These are phyloP conservation scores for Trichomonas vaginalis DNA, from an alignment of 208 protist species.

Conservation along the genomic window DNA sequence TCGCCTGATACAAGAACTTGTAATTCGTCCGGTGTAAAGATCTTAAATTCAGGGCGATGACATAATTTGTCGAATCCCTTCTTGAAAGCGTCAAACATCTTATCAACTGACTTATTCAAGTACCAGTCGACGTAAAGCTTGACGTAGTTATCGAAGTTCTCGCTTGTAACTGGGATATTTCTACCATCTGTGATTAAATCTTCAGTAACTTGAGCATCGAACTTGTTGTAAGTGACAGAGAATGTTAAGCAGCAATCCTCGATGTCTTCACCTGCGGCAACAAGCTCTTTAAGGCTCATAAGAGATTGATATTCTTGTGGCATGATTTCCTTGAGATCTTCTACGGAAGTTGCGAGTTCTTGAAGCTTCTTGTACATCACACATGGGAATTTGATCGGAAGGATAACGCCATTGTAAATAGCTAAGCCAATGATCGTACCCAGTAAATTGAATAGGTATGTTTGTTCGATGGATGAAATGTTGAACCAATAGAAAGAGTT, in stretches of 20 bases:
- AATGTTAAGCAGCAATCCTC: neutral
- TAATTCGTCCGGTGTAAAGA: neutral
- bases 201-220: neutral
- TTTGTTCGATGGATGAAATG: constrained; percentile 30
- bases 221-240: constrained; percentile 21
- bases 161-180: constrained; percentile 26
- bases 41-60: neutral
- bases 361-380: constrained; percentile 28
- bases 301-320: constrained; percentile 18
- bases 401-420: constrained; percentile 74
- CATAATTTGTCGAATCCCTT: neutral
- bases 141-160: constrained; percentile 36
- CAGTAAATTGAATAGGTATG: constrained; percentile 4
- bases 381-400: constrained; percentile 65
- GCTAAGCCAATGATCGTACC: constrained; percentile 58
- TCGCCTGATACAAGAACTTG: neutral
- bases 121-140: neutral
- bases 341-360: neutral
- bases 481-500: constrained; percentile 55
- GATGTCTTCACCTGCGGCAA: neutral
- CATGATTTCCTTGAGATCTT: constrained; percentile 24
- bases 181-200: constrained; percentile 23
- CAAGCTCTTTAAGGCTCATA: neutral
- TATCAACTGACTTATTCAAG: neutral
- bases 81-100: neutral